phyloP scores from a whole-genome alignment of 2,329 filamentous ascomycete genomes.

The Pseudocercospora eumusae region DNA sequence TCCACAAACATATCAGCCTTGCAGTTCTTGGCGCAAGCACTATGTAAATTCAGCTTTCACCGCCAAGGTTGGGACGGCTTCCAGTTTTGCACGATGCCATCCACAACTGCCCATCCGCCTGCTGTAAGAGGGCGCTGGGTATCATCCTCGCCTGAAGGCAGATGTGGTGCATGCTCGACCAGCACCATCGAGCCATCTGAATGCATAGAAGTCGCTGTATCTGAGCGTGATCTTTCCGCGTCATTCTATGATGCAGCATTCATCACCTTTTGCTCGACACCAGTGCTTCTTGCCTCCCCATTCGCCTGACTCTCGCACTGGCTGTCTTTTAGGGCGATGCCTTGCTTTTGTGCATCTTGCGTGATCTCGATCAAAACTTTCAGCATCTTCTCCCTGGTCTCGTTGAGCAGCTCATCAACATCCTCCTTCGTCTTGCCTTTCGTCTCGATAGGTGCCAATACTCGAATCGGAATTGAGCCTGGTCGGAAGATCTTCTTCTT shows the following conservation, averaged over 20 bases:
- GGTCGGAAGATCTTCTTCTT: constrained; percentile 46
- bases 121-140: neutral
- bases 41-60: neutral
- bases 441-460: constrained; percentile 79
- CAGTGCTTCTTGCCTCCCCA: constrained; percentile 19
- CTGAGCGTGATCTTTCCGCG: neutral
- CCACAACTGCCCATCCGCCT: neutral
- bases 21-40: constrained; percentile 3
- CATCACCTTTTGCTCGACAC: constrained; percentile 22
- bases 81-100: neutral
- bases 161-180: neutral
- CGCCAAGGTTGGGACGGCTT: neutral
- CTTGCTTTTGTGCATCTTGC: constrained; percentile 33
- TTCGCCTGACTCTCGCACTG: constrained; percentile 20
- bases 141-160: neutral
- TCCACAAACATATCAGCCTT: neutral
- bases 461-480: constrained; percentile 62
- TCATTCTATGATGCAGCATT: constrained; percentile 22
- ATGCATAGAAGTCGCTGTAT: neutral
- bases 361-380: constrained; percentile 54
- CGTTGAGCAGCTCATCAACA: constrained; percentile 70
- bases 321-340: constrained; percentile 23
- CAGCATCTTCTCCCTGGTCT: constrained; percentile 74
- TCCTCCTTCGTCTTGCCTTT: constrained; percentile 71
- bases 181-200: neutral